These are phyloP conservation scores for Pyrus communis DNA, from an alignment of 306 rosid species.

Conservation along the genomic window DNA sequence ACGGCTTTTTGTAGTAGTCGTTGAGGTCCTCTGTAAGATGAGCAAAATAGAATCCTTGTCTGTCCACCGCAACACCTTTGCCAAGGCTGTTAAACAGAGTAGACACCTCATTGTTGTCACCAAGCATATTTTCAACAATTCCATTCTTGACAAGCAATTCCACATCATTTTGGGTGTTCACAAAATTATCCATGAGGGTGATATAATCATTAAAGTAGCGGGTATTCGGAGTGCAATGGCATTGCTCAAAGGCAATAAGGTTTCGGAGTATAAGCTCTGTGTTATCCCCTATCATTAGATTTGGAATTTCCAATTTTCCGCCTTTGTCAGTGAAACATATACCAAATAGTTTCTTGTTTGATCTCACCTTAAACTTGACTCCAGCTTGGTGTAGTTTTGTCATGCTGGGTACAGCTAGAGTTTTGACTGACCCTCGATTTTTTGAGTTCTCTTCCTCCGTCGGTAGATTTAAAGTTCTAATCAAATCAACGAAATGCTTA, in stretches of 20 bases:
- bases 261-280: too few relatives aligned
- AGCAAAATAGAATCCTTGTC: neutral
- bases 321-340: neutral
- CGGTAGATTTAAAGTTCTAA: too few relatives aligned
- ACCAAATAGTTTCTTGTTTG: too few relatives aligned
- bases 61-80: neutral
- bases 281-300: accelerated
- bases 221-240: neutral
- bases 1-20: neutral
- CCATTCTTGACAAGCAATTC: slow-evolving; percentile 22
- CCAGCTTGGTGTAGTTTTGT: too few relatives aligned
- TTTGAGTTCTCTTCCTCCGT: too few relatives aligned
- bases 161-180: slow-evolving; percentile 10
- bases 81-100: slow-evolving; percentile 4
- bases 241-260: slow-evolving; percentile 18
- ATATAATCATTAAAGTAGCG: slow-evolving; percentile 10
- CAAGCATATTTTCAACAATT: slow-evolving; percentile 14
- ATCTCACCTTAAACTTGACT: too few relatives aligned
- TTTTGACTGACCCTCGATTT: too few relatives aligned
- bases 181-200: slow-evolving; percentile 14
- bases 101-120: neutral
- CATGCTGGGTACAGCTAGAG: too few relatives aligned
- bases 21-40: slow-evolving; percentile 4
- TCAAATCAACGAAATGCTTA: neutral
- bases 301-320: too few relatives aligned